Conservation (phyloP, 768 basidiomycete species). For the Termitomyces sp. region DNA sequence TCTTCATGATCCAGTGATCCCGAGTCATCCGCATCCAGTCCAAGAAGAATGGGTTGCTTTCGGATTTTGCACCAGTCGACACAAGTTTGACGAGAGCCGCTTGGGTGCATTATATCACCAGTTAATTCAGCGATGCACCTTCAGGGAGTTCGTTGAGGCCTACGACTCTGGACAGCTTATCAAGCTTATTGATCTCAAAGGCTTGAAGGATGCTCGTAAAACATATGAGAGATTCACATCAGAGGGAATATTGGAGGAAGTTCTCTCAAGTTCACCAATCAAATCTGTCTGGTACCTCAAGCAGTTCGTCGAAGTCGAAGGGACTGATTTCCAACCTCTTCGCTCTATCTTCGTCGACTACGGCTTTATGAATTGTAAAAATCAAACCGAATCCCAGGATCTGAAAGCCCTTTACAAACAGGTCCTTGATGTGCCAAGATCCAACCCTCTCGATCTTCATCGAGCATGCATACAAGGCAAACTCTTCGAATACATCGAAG, state of each 20-base stretch:
- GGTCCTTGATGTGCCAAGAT: slow-evolving; percentile 21
- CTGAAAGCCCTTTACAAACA: slow-evolving; percentile 27
- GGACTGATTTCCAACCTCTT: slow-evolving; percentile 2
- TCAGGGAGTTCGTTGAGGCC: slow-evolving; percentile 28
- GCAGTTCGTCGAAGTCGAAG: slow-evolving; percentile 17
- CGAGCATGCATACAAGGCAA: slow-evolving; percentile 26
- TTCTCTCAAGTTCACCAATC: slow-evolving; percentile 16
- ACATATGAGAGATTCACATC: slow-evolving; percentile 3
- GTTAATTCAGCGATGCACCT: slow-evolving; percentile 25
- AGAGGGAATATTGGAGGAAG: slow-evolving; percentile 15
- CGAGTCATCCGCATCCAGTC: slow-evolving; percentile 12
- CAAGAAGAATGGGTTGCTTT: slow-evolving; percentile 16
- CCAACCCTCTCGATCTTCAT: slow-evolving; percentile 29
- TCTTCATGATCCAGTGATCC: not conserved
- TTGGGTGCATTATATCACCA: slow-evolving; percentile 16
- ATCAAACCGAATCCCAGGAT: slow-evolving; percentile 16
- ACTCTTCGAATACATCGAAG: slow-evolving; percentile 21
- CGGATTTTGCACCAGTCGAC: slow-evolving; percentile 18
- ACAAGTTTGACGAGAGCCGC: not conserved
- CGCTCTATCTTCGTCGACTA: slow-evolving; percentile 24
- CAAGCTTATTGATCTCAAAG: slow-evolving; percentile 21
- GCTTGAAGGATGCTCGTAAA: not conserved
- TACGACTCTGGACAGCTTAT: slow-evolving; percentile 19
- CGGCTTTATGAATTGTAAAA: slow-evolving; percentile 29
- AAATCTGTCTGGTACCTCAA: slow-evolving; percentile 35